These are phyloP conservation scores for Hypocrella siamensis DNA, from an alignment of 2,329 filamentous ascomycete species.

Conservation along the genomic window DNA sequence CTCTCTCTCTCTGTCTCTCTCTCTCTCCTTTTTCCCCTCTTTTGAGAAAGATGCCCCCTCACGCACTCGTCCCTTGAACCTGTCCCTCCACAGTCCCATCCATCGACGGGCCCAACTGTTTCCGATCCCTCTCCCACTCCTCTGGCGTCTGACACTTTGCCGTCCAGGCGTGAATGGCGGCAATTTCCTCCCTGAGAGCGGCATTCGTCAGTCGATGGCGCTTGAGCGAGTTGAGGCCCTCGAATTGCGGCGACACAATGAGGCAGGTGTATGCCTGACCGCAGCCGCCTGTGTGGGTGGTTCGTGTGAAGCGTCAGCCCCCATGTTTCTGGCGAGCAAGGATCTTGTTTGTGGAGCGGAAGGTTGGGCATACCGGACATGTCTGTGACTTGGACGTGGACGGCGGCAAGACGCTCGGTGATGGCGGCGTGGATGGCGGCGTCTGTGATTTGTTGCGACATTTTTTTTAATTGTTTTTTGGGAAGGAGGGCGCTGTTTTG, in stretches of 20 bases:
- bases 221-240: constrained; percentile 61
- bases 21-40: neutral
- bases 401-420: constrained; percentile 52
- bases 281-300: constrained; percentile 33
- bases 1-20: neutral
- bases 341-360: neutral
- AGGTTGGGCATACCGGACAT: constrained; percentile 58
- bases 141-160: constrained; percentile 86
- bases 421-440: constrained; percentile 55
- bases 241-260: constrained; percentile 51
- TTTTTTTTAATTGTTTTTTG: too few relatives aligned
- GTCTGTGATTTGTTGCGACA: constrained; percentile 49
- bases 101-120: constrained; percentile 20
- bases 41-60: too few relatives aligned
- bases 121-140: constrained; percentile 60
- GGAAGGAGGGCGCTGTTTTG: too few relatives aligned
- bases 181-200: constrained; percentile 73
- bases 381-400: constrained; percentile 77
- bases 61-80: constrained; percentile 17
- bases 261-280: constrained; percentile 44
- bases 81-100: constrained; percentile 28
- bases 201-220: constrained; percentile 77
- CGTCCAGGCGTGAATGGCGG: constrained; percentile 85
- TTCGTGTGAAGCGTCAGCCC: neutral
- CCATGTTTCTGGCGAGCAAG: neutral